phyloP scores from a whole-genome alignment of 2,329 filamentous ascomycete species.

The Thelonectria rubi region DNA sequence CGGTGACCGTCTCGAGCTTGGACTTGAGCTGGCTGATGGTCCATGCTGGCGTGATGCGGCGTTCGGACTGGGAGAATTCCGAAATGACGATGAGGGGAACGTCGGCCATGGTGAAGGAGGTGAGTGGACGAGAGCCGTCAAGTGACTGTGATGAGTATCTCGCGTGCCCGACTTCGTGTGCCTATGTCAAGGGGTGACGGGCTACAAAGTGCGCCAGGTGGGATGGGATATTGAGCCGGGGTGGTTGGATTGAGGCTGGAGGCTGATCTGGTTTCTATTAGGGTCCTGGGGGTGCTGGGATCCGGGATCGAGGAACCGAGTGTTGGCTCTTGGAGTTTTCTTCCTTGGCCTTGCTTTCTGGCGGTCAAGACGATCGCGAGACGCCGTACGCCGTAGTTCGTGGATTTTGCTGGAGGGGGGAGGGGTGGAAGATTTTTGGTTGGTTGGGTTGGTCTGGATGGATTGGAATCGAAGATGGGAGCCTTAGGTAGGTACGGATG shows the following conservation, averaged over 20 bases:
- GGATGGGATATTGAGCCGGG: slow-evolving; percentile 24
- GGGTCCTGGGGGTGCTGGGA: slow-evolving; percentile 1
- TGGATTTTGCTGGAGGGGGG: slow-evolving; percentile 13
- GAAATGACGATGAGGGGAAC: slow-evolving; percentile 79
- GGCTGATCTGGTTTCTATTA: slow-evolving; percentile 16
- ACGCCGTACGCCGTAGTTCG: slow-evolving; percentile 36
- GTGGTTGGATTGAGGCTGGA: slow-evolving; percentile 25
- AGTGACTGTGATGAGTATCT: slow-evolving; percentile 13
- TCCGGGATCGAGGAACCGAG: slow-evolving; percentile 5
- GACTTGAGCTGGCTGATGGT: slow-evolving; percentile 82
- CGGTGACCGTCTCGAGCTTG: slow-evolving; percentile 92
- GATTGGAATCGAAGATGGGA: slow-evolving; percentile 15
- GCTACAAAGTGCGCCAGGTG: slow-evolving; percentile 2
- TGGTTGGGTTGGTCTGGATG: slow-evolving; percentile 9
- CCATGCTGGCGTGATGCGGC: slow-evolving; percentile 93
- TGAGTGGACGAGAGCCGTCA: slow-evolving; percentile 12
- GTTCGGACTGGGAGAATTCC: slow-evolving; percentile 82
- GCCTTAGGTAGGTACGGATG: slow-evolving; percentile 13
- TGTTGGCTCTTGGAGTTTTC: slow-evolving; percentile 2
- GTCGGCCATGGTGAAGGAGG: slow-evolving; percentile 66
- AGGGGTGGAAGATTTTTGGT: slow-evolving; percentile 11
- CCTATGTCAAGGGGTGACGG: slow-evolving; percentile 11
- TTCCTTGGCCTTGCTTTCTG: slow-evolving; percentile 16
- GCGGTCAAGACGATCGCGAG: slow-evolving; percentile 39
- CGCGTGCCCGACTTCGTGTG: slow-evolving; percentile 11